Conservation (phyloP, 2,329 filamentous ascomycete species). For the Colletotrichum cordylinicola region DNA sequence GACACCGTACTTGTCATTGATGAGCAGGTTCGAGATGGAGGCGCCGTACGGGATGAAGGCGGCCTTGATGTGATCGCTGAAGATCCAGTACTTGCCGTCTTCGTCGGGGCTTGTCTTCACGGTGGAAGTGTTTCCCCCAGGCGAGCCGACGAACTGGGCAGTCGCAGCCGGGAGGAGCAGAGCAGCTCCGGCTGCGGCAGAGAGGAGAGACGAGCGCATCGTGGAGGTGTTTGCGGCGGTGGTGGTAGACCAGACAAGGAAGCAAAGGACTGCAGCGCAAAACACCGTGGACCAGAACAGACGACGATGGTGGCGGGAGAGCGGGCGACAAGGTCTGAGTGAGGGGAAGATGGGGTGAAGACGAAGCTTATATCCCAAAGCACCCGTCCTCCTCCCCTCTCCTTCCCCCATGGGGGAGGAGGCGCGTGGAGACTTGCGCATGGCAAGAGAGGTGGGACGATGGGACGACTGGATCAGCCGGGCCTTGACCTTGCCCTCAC, state of each 20-base stretch:
- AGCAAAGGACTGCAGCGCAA: constrained; percentile 9
- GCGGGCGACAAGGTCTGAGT: background rate
- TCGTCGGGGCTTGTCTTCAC: constrained; percentile 50
- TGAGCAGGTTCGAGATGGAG: constrained; percentile 72
- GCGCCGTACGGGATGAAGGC: constrained; percentile 79
- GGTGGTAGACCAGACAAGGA: background rate
- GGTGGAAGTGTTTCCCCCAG: constrained; percentile 24
- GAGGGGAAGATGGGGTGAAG: constrained; percentile 16
- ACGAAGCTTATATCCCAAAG: constrained; percentile 18
- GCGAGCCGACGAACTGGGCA: constrained; percentile 28
- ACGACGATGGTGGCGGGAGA: constrained; percentile 4
- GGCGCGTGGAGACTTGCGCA: constrained; percentile 2
- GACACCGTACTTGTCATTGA: constrained; percentile 72
- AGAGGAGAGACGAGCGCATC: constrained; percentile 17
- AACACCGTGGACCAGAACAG: constrained; percentile 2
- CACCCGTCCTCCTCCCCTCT: background rate
- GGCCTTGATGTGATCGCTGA: constrained; percentile 69
- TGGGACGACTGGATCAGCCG: constrained; percentile 14
- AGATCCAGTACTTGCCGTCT: constrained; percentile 75
- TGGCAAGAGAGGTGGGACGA: constrained; percentile 8
- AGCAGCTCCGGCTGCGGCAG: constrained; percentile 15
- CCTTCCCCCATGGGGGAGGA: background rate
- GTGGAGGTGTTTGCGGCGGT: background rate
- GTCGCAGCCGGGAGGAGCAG: constrained; percentile 33
- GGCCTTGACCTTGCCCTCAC: background rate